Evolutionary conservation across 2,329 filamentous ascomycete species (phyloP).

Genomic region (Esteya vermicola): DNA sequence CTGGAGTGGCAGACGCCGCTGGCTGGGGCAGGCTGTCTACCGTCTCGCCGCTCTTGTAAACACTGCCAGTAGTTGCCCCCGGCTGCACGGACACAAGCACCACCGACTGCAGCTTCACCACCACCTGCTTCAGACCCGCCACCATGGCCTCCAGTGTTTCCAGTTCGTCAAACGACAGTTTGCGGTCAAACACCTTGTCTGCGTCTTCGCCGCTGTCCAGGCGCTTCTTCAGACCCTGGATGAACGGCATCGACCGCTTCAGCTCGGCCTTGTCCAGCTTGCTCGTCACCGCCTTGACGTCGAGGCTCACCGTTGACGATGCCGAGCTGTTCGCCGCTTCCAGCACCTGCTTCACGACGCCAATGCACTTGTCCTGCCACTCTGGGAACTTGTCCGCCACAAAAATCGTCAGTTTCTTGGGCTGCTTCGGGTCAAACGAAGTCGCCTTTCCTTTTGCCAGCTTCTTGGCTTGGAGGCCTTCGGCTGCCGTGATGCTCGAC

Average conservation of each 20-base stretch:
- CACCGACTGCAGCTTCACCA: conserved; percentile 33
- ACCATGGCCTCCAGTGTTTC: conserved; percentile 62
- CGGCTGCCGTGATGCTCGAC: conserved; percentile 12
- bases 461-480: conserved; percentile 14
- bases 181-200: conserved; percentile 62
- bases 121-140: conserved; percentile 37
- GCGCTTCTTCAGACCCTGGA: conserved; percentile 74
- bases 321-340: no score
- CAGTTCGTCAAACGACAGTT: conserved; percentile 82
- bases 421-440: conserved; percentile 76
- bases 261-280: conserved; percentile 74
- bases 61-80: conserved; percentile 48
- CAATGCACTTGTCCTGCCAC: conserved; percentile 88
- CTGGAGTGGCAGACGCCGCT: conserved; percentile 68
- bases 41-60: conserved; percentile 35
- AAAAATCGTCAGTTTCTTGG: conserved; percentile 84
- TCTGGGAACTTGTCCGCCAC: conserved; percentile 65
- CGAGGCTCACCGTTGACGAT: conserved; percentile 17
- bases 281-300: conserved; percentile 70
- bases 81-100: conserved; percentile 61
- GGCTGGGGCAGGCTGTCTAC: conserved; percentile 42
- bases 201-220: conserved; percentile 56
- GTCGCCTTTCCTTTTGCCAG: conserved; percentile 83
- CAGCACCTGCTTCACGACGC: conserved; percentile 50
- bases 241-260: conserved; percentile 98